Evolutionary conservation across 306 rosid species (phyloP), one percentile per base, ranked within the genome.

Genomic region (Dryas octopetala): DNA sequence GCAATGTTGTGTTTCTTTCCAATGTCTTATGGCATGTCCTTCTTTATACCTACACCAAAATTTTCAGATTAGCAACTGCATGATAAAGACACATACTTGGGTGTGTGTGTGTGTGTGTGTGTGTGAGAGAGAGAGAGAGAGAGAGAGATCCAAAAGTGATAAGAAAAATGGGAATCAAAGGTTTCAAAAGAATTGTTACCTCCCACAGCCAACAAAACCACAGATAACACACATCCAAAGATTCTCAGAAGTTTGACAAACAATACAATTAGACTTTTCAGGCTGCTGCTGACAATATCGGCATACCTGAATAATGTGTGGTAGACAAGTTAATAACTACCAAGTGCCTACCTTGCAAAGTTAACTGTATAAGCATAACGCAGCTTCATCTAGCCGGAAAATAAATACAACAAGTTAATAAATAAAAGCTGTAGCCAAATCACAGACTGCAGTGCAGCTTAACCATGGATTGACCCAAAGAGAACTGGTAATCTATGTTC

Each of bases 131-230:
- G 23, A 23, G 23, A 23, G 23, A 23, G 23, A 4, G 44, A 55
- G 59, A 38, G 4, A 43, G 41, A 57, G 45, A 28, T 19, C 5
- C 1, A 49, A 2, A 54, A 14, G 41, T 46, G 9, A 57, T 9
- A 13, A 62, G n/a, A 51, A 62, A 47, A 73, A 53, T 7, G 13
- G 7, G 43, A 49, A 71, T 32, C 26, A 53, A 62, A 74, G 72
- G 48, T 3, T n/a, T 3, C 57, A 43, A 5, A 68, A 52, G 67
- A 76, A n/a, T 23, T 49, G 57, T 82, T 83, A 91, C 98, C 90
- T 95, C 81, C 97, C 97, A 78, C 98, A 95, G 57, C 98, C 97
- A 83, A 95, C 98, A 89, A 85, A 86, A 68, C 98, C 98, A 78
- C 98, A 95, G 77, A 91, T 91, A 60, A 95, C 90, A 80, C 98